Percentiles rank a stretch among this genome's conserved stretches.
phyloP scores from a whole-genome alignment of 176 grass and related monocot genomes.

The Lolium perenne region DNA sequence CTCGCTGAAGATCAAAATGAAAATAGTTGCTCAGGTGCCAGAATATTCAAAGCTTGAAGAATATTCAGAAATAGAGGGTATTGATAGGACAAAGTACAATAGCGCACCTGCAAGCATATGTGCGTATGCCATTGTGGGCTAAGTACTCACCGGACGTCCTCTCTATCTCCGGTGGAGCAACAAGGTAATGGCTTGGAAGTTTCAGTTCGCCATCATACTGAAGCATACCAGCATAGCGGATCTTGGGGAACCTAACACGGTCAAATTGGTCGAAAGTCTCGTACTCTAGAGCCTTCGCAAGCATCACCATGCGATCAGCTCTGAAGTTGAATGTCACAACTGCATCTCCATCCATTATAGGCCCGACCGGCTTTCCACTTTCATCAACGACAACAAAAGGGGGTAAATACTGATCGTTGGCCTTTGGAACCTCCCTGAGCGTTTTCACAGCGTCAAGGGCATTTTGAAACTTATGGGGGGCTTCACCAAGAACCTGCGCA shows the following conservation, averaged over 20 bases:
- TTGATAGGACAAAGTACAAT: background rate
- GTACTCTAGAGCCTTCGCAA: conserved; percentile 85
- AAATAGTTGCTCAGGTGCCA: background rate
- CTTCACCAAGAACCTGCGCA: conserved; percentile 91
- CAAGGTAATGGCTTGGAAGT: conserved; percentile 81
- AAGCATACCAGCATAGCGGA: conserved; percentile 82
- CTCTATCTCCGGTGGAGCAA: conserved; percentile 84
- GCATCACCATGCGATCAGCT: conserved; percentile 88
- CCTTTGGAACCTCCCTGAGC: conserved; percentile 66
- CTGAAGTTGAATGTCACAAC: conserved; percentile 95
- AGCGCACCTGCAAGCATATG: conserved; percentile 88
- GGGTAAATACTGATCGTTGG: conserved; percentile 82
- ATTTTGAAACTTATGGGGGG: conserved; percentile 68
- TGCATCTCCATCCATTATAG: conserved; percentile 77
- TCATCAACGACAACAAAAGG: conserved; percentile 84
- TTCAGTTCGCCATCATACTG: conserved; percentile 91
- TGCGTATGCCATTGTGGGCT: conserved; percentile 67
- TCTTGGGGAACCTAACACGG: conserved; percentile 70
- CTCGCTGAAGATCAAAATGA: conserved; percentile 56
- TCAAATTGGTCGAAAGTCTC: conserved; percentile 81
- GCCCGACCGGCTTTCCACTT: conserved; percentile 64
- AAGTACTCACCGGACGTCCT: conserved; percentile 88
- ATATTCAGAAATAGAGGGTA: background rate
- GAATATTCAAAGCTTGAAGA: background rate
- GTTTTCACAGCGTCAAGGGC: conserved; percentile 78